Conservation (phyloP, 257 asterid species). For the Jaltomata sinuosa region DNA sequence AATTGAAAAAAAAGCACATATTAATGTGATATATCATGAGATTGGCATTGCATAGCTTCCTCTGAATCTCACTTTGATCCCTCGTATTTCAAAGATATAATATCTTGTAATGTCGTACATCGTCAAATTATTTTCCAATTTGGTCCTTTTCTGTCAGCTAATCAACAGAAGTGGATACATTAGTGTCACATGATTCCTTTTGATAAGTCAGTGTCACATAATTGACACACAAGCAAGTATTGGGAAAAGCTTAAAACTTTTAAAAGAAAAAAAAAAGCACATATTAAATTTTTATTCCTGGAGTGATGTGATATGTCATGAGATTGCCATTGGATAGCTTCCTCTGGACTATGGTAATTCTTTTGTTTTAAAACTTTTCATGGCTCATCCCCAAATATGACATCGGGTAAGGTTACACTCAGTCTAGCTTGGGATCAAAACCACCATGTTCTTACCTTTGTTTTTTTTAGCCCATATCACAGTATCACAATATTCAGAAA, state of each 20-base stretch:
- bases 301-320: not conserved
- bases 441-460: not conserved
- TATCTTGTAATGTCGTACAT: not conserved
- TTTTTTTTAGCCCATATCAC: not conserved
- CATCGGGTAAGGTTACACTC: not conserved
- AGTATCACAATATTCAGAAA: not conserved
- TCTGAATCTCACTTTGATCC: not conserved
- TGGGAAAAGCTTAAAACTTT: not conserved
- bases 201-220: not conserved
- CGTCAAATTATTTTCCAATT: not conserved
- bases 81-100: not conserved
- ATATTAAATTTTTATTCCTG: not conserved
- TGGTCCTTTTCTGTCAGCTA: not conserved
- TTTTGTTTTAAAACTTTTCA: not conserved
- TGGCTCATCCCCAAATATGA: not conserved
- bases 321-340: not conserved
- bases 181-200: not conserved
- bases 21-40: not conserved
- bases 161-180: not conserved
- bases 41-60: not conserved
- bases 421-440: not conserved
- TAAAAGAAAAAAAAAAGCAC: not conserved
- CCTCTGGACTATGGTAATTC: not conserved
- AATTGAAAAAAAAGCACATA: not conserved
- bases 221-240: not conserved